A percentile compares a stretch with the other conserved stretches of the same genome.
These are phyloP conservation scores for Chlorella ohadii DNA, from an alignment of 139 green algal genomes.

Conservation along the genomic window DNA sequence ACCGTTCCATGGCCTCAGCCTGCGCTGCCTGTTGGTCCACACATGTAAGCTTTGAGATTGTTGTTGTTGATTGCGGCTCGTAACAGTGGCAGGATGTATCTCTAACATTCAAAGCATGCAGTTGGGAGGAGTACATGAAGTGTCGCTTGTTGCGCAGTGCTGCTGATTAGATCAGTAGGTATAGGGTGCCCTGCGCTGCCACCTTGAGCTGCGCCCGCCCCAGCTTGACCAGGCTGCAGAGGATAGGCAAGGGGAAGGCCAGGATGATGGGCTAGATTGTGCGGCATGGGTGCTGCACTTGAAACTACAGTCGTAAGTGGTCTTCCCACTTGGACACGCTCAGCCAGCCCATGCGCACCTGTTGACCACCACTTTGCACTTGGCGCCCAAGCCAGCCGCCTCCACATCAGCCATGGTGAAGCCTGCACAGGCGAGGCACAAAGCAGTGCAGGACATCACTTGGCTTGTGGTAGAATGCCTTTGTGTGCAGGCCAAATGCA, in stretches of 20 bases:
- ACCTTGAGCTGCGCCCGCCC: constrained; percentile 44
- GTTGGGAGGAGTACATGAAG: too few relatives aligned
- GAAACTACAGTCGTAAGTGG: too few relatives aligned
- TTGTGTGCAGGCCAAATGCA: too few relatives aligned
- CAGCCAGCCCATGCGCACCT: neutral
- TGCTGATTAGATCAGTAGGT: neutral
- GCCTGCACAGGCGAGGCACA: neutral
- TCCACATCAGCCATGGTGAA: constrained; percentile 46
- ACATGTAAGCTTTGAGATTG: too few relatives aligned
- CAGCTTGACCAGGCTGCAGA: constrained; percentile 42
- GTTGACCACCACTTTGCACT: constrained; percentile 45
- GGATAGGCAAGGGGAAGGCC: neutral
- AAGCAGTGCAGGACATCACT: too few relatives aligned
- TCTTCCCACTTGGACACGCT: too few relatives aligned
- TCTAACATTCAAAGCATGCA: too few relatives aligned
- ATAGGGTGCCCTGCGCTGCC: constrained; percentile 11
- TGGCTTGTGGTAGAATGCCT: too few relatives aligned
- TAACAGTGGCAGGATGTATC: too few relatives aligned
- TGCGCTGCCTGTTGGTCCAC: neutral
- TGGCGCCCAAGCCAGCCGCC: constrained; percentile 10
- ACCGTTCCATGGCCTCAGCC: neutral
- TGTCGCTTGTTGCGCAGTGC: too few relatives aligned
- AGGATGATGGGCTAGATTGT: neutral
- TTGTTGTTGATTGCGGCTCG: too few relatives aligned
- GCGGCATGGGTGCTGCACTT: too few relatives aligned